Conservation (phyloP, 768 basidiomycete genomes). For the Psilocybe sp. region DNA sequence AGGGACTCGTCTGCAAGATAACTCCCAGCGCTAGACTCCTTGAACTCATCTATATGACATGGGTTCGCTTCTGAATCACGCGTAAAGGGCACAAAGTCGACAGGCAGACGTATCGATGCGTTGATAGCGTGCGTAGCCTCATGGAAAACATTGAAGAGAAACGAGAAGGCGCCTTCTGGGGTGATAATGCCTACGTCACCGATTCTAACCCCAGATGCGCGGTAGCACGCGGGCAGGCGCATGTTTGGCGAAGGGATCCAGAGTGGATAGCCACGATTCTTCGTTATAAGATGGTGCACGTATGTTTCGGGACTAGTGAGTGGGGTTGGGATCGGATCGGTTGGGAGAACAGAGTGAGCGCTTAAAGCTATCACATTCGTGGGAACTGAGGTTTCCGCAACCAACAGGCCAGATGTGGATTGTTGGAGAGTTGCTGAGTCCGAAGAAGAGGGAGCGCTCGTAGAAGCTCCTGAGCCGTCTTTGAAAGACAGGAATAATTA, state of each 20-base stretch:
- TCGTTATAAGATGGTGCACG: constrained; percentile 4
- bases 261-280: constrained; percentile 9
- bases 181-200: constrained; percentile 16
- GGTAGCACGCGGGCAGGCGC: constrained; percentile 6
- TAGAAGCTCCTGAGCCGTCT: too few relatives aligned
- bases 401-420: too few relatives aligned
- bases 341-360: too few relatives aligned
- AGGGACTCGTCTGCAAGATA: constrained; percentile 7
- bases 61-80: not conserved
- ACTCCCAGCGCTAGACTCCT: constrained; percentile 1
- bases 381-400: too few relatives aligned
- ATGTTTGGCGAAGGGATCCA: constrained; percentile 12
- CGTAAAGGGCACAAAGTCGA: not conserved
- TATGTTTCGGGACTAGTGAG: constrained; percentile 8
- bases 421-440: too few relatives aligned
- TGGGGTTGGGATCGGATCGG: not conserved
- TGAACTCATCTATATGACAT: not conserved
- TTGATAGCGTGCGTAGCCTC: constrained; percentile 3
- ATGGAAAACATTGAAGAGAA: constrained; percentile 13
- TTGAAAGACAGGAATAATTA: too few relatives aligned
- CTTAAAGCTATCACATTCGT: too few relatives aligned
- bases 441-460: too few relatives aligned
- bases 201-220: constrained; percentile 6
- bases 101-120: constrained; percentile 3
- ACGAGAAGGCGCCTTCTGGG: constrained; percentile 6